A percentile compares a stretch with the other conserved stretches of the same genome.
These are phyloP conservation scores for Metschnikowia amazonensis DNA, from an alignment of 805 yeast genomes.

Conservation along the genomic window DNA sequence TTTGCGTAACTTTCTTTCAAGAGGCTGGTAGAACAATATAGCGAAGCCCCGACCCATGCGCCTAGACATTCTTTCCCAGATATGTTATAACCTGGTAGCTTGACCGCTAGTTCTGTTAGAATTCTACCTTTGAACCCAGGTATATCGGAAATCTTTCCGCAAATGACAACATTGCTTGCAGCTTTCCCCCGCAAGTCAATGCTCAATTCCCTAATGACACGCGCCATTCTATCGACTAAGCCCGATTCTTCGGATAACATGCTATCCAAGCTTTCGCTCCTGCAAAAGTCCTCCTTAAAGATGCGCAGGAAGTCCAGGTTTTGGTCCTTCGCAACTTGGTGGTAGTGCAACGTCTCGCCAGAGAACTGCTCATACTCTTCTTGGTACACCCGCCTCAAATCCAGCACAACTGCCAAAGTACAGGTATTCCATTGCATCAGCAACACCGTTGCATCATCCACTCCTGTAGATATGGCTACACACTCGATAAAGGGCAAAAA, in stretches of 20 bases:
- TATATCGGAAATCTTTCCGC: constrained; percentile 8
- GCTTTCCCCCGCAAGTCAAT: constrained; percentile 12
- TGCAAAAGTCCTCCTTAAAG: not conserved
- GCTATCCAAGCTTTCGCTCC: not conserved
- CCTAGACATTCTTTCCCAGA: constrained; percentile 15
- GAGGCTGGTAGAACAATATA: constrained; percentile 18
- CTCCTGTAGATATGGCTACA: constrained; percentile 12
- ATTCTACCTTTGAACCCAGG: constrained; percentile 11
- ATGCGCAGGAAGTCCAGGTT: not conserved
- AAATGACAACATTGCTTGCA: constrained; percentile 12
- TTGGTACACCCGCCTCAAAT: constrained; percentile 7
- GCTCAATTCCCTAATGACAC: constrained; percentile 1
- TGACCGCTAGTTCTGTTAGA: constrained; percentile 6
- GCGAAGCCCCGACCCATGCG: constrained; percentile 19
- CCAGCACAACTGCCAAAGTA: constrained; percentile 10
- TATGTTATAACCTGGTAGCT: constrained; percentile 4
- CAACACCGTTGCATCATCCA: constrained; percentile 14
- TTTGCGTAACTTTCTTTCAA: constrained; percentile 10
- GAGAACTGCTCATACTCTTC: constrained; percentile 6
- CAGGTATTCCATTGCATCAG: constrained; percentile 14
- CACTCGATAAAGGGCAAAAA: constrained; percentile 15
- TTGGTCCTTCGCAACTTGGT: not conserved
- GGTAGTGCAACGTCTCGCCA: constrained; percentile 14
- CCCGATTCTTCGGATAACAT: not conserved
- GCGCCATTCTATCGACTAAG: constrained; percentile 5